phyloP scores from a whole-genome alignment of 129 eudicot species.

The Lonicera japonica region DNA sequence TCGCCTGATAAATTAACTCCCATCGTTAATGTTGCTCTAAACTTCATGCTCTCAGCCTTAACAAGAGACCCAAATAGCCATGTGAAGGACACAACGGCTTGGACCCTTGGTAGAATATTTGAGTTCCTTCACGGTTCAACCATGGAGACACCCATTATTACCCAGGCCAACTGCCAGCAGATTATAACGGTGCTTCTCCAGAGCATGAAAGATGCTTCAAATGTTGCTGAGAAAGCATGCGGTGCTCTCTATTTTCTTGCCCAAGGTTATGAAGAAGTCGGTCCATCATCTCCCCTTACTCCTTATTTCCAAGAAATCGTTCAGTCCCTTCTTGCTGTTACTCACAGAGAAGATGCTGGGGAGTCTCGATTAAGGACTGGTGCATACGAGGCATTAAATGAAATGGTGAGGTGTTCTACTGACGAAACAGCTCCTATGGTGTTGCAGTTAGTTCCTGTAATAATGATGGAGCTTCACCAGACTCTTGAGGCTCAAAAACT shows the following conservation, averaged over 20 bases:
- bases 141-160: conserved; percentile 64
- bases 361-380: conserved; percentile 91
- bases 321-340: conserved; percentile 69
- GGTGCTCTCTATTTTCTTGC: conserved; percentile 93
- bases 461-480: conserved; percentile 88
- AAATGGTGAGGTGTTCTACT: conserved; percentile 82
- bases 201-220: conserved; percentile 87
- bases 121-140: conserved; percentile 91
- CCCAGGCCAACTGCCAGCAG: conserved; percentile 70
- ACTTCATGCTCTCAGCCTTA: conserved; percentile 86
- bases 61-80: conserved; percentile 87
- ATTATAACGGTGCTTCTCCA: conserved; percentile 75
- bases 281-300: conserved; percentile 63
- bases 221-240: conserved; percentile 93
- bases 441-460: conserved; percentile 68
- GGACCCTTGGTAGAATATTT: conserved; percentile 95
- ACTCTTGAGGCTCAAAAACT: conserved; percentile 75
- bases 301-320: conserved; percentile 86
- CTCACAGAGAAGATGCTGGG: conserved; percentile 90
- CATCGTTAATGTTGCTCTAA: conserved; percentile 74
- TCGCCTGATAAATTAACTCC: conserved; percentile 80
- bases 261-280: conserved; percentile 78
- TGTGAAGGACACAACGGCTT: conserved; percentile 95
- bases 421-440: conserved; percentile 86
- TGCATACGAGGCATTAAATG: conserved; percentile 86